A percentile compares a stretch with the other conserved stretches of the same genome.
These are phyloP conservation scores for Carex parvula DNA, from an alignment of 176 grass and related monocot species.

Conservation along the genomic window DNA sequence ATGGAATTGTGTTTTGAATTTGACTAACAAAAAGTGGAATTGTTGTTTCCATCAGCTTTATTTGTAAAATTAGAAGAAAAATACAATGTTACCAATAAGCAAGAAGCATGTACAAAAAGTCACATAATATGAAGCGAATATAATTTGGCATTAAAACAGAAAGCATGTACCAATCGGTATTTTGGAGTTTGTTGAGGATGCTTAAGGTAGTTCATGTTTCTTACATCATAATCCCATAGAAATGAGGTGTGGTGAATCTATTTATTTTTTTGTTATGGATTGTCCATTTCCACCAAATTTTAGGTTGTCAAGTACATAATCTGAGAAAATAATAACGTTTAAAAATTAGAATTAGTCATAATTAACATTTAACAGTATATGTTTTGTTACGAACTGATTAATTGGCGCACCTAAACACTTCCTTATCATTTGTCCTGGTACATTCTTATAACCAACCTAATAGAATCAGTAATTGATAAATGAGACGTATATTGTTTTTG, in stretches of 20 bases:
- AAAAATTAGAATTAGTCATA: neutral
- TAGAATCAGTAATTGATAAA: neutral
- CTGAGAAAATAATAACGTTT: slow-evolving; percentile 17
- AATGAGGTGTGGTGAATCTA: slow-evolving; percentile 54
- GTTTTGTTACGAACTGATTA: neutral
- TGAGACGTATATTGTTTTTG: neutral
- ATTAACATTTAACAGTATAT: neutral
- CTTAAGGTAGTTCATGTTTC: slow-evolving; percentile 86
- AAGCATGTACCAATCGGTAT: slow-evolving; percentile 53
- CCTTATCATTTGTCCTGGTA: neutral
- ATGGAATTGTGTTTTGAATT: too few species aligned
- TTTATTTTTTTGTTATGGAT: slow-evolving; percentile 70
- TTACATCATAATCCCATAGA: slow-evolving; percentile 87
- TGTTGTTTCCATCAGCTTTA: too few species aligned
- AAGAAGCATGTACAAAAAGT: neutral
- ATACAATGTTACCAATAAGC: neutral
- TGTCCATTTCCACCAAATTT: slow-evolving; percentile 95
- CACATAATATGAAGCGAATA: neutral
- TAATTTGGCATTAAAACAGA: neutral
- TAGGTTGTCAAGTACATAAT: slow-evolving; percentile 64
- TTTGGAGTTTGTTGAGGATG: slow-evolving; percentile 53
- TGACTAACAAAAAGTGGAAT: too few species aligned
- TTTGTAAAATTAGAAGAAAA: too few species aligned
- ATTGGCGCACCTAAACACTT: too few species aligned
- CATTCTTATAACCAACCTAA: neutral